phyloP scores from a whole-genome alignment of 2,329 filamentous ascomycete species.

The Diatrype stigma region DNA sequence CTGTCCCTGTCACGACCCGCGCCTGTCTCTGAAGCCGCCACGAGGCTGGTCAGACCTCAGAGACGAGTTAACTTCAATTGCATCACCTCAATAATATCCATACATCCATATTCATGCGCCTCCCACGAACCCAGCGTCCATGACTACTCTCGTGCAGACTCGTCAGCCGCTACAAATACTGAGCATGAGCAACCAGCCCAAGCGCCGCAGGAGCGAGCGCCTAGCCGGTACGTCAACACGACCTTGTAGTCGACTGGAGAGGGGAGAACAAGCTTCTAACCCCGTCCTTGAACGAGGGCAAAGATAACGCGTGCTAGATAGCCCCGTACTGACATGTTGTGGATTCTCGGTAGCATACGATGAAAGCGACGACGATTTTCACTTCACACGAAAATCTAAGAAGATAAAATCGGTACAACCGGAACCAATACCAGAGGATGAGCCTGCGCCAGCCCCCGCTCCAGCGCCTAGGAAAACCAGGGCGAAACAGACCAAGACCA shows the following conservation, averaged over 20 bases:
- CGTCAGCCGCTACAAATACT: constrained; percentile 62
- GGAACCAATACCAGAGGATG: constrained; percentile 36
- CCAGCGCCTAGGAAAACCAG: constrained; percentile 33
- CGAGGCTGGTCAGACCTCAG: not conserved
- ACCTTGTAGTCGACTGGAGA: not conserved
- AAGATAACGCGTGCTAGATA: not conserved
- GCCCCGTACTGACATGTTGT: not conserved
- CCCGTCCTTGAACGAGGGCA: constrained; percentile 7
- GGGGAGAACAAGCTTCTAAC: constrained; percentile 1
- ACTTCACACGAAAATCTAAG: constrained; percentile 67
- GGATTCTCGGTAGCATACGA: constrained; percentile 46
- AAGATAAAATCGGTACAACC: constrained; percentile 55
- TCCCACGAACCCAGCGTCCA: constrained; percentile 46
- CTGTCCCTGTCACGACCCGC: not conserved
- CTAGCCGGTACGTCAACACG: constrained; percentile 50
- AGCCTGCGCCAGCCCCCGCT: constrained; percentile 32
- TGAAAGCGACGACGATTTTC: constrained; percentile 74
- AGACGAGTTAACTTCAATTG: not conserved
- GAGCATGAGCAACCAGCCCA: constrained; percentile 64
- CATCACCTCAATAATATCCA: not conserved
- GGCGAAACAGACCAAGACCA: constrained; percentile 36
- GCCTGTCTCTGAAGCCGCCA: not conserved
- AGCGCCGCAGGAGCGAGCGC: constrained; percentile 61
- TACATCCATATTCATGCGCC: constrained; percentile 19
- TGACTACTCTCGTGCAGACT: constrained; percentile 65